A percentile compares a stretch with the other conserved stretches of the same genome.
phyloP scores from a whole-genome alignment of 768 basidiomycete species.

The Russula abietina region DNA sequence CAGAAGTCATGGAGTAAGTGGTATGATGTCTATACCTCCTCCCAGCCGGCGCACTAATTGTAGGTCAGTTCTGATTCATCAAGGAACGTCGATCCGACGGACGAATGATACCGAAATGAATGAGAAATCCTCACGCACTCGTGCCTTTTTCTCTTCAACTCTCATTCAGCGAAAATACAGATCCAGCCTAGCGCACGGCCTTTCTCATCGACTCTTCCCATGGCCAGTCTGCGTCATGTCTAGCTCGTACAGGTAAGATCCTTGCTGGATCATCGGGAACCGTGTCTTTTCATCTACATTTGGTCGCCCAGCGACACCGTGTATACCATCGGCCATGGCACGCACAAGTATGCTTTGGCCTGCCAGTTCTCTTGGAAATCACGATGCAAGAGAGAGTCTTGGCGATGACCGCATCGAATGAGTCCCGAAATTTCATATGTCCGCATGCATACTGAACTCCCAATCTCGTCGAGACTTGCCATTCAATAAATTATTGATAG shows the following conservation, averaged over 20 bases:
- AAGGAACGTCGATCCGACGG: conserved; percentile 84
- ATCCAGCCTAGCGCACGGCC: conserved; percentile 60
- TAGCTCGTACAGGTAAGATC: conserved; percentile 78
- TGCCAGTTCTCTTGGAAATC: conserved; percentile 54
- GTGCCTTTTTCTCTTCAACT: conserved; percentile 97
- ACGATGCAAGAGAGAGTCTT: conserved; percentile 26
- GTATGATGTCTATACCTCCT: conserved; percentile 1
- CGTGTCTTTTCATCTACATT: conserved; percentile 74
- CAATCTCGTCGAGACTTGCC: too few species aligned
- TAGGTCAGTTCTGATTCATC: conserved; percentile 66
- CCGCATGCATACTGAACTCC: too few species aligned
- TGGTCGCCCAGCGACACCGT: conserved; percentile 73
- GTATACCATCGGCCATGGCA: conserved; percentile 69
- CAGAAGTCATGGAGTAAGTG: conserved; percentile 89
- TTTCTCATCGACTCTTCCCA: conserved; percentile 69
- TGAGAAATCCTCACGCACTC: conserved; percentile 93
- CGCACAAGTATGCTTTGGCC: conserved; percentile 62
- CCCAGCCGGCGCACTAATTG: conserved; percentile 17
- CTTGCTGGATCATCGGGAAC: conserved; percentile 41
- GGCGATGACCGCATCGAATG: too few species aligned
- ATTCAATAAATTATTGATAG: neutral
- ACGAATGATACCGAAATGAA: conserved; percentile 99
- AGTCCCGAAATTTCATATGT: too few species aligned
- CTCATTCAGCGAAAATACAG: conserved; percentile 84
- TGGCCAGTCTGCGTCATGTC: conserved; percentile 70